A percentile compares a stretch with the other conserved stretches of the same genome.
Evolutionary conservation across 176 grass and related monocot genomes (phyloP).

Genomic region (Paspalum vaginatum): DNA sequence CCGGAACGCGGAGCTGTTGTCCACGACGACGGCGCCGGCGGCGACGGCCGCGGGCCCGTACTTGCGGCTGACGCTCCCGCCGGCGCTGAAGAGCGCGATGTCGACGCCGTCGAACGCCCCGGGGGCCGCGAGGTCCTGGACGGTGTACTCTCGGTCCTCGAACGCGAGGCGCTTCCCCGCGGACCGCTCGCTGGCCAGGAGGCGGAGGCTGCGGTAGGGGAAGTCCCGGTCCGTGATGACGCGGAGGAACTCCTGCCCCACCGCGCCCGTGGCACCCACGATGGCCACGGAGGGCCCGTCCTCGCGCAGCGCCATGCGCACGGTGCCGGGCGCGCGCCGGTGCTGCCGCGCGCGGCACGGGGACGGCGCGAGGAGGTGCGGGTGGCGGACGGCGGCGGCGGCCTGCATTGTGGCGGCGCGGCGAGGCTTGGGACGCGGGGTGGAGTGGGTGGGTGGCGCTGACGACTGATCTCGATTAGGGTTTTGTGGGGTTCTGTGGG

Average conservation of each 20-base stretch:
- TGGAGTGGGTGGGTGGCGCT: background rate
- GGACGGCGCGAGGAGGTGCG: slow-evolving; percentile 39
- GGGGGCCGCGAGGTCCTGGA: slow-evolving; percentile 74
- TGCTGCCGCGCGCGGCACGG: background rate
- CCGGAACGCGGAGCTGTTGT: slow-evolving; percentile 92
- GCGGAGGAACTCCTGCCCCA: slow-evolving; percentile 90
- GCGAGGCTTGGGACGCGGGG: background rate
- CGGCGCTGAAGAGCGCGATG: slow-evolving; percentile 91
- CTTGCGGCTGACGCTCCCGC: slow-evolving; percentile 66
- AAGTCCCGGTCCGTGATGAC: slow-evolving; percentile 82
- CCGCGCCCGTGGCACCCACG: slow-evolving; percentile 91
- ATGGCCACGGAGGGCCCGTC: slow-evolving; percentile 82
- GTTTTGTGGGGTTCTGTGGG: slow-evolving; percentile 50
- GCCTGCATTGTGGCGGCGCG: slow-evolving; percentile 63
- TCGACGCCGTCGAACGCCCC: slow-evolving; percentile 84
- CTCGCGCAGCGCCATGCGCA: slow-evolving; percentile 81
- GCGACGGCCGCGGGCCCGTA: slow-evolving; percentile 68
- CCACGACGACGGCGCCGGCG: slow-evolving; percentile 79
- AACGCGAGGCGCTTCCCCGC: slow-evolving; percentile 74
- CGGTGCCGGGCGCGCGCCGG: slow-evolving; percentile 33
- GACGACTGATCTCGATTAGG: slow-evolving; percentile 18
- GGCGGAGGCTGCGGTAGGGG: slow-evolving; percentile 74
- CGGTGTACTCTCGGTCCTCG: slow-evolving; percentile 67
- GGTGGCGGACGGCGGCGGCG: slow-evolving; percentile 50
- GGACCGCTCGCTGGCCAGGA: slow-evolving; percentile 85